Evolutionary conservation across 106 monocot species (phyloP), one percentile per base, ranked within the genome.

Genomic region (Chionographis japonica): DNA sequence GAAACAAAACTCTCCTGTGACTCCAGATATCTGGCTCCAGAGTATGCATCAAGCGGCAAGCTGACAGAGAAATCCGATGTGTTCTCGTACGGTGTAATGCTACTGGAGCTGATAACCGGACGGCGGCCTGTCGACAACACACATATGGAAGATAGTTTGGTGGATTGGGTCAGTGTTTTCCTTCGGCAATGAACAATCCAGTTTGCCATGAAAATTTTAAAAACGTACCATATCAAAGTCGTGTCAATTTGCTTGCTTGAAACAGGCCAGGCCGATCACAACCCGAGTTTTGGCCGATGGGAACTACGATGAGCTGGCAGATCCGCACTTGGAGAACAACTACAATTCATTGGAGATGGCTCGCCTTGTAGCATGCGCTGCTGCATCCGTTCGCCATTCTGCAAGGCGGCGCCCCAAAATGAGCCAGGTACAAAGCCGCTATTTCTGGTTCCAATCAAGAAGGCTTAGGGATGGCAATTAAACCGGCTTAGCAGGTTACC

Each of bases 61-160:
- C 80, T 94, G n/a, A 82, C 93, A 0, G 93, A 94, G 62, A 94
- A 90, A 60, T 94, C 93, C 7, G 93, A 94, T 63, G 89, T 94
- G 18, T 94, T 94, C 89, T 94, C 93, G 2, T 94, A 74, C 37
- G 93, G 93, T n/a, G 84, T 89, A 8, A 87, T 94, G 93, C 86
- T 94, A 56, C 84, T 94, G 42, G 93, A 94, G 80, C 79, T 94
- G 40, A 87, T 94, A 49, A 89, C 89, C 43, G 93, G 93, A 52
- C 79, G 81, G 18, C 59, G 72, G 14, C 93, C 93, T 18, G 75
- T 94, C 11, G 89, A 94, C 19, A 54, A 73, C 43, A 37, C 51
- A 5, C 42, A 54, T 40, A 86, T 87, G 84, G 93, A 89, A 41
- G 93, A 94, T 53, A 94, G 89, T 75, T 78, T 94, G 73, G 93